Evolutionary conservation across 208 protist genomes (phyloP).

Genomic region (Jaenimonas drosophilae): DNA sequence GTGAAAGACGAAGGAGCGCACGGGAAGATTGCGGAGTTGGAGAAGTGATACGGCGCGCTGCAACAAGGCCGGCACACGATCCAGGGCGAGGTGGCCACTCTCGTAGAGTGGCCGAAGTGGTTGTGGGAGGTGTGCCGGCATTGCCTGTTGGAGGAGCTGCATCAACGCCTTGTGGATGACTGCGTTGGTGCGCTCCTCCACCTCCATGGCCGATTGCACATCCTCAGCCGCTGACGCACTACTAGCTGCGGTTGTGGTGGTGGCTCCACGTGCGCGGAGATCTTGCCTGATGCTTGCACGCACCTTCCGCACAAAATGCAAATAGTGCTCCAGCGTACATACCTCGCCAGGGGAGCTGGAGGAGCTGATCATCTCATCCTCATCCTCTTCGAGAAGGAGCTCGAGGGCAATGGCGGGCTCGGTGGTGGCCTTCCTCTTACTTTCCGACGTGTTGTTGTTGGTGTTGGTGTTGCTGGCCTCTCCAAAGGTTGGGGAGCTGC

Average conservation of each 20-base stretch:
- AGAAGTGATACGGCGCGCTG: constrained; percentile 39
- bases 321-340: constrained; percentile 77
- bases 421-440: too few species aligned
- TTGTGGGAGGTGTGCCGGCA: constrained; percentile 28
- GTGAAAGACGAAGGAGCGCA: constrained; percentile 78
- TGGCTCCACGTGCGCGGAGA: neutral
- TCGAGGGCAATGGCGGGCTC: too few species aligned
- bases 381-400: too few species aligned
- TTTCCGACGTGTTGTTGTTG: neutral
- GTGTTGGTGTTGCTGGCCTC: neutral
- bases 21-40: constrained; percentile 53
- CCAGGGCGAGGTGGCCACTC: constrained; percentile 63
- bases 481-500: neutral
- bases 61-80: constrained; percentile 50
- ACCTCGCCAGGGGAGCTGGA: constrained; percentile 28
- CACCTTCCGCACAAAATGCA: constrained; percentile 54
- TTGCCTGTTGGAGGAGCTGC: constrained; percentile 44
- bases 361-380: too few species aligned
- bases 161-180: constrained; percentile 56
- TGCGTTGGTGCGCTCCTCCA: constrained; percentile 41
- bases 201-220: constrained; percentile 47
- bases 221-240: constrained; percentile 21
- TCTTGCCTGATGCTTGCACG: constrained; percentile 56
- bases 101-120: constrained; percentile 39
- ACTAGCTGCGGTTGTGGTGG: too few species aligned